These are phyloP conservation scores for Casuarina glauca DNA, from an alignment of 306 rosid species.

Conservation along the genomic window DNA sequence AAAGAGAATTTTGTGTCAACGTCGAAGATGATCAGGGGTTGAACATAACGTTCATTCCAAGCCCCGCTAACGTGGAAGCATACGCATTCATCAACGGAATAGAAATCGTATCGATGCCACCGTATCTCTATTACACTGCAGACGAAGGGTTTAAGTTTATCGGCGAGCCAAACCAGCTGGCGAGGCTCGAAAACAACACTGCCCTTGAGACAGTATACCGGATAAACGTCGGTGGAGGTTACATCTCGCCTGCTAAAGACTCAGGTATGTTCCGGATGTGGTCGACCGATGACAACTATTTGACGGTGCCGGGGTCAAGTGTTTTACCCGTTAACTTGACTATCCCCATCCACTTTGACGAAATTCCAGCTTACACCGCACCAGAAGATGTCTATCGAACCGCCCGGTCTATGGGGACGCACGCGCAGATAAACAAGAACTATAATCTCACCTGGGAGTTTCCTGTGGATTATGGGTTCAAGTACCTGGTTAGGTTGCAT, in stretches of 20 bases:
- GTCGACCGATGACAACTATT: accelerated
- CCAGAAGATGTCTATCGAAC: slow-evolving; percentile 28
- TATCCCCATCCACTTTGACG: background rate
- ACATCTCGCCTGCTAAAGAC: accelerated
- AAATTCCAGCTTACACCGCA: slow-evolving; percentile 31
- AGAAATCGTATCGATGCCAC: background rate
- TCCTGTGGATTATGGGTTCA: slow-evolving; percentile 8
- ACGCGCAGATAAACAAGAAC: background rate
- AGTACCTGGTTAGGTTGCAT: slow-evolving; percentile 33
- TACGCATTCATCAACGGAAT: slow-evolving; percentile 2
- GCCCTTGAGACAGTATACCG: background rate
- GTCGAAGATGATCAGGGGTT: background rate
- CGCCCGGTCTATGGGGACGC: slow-evolving; percentile 22
- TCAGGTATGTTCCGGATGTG: background rate
- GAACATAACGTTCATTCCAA: background rate
- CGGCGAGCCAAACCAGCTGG: background rate
- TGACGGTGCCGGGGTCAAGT: background rate
- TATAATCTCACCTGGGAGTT: slow-evolving; percentile 35
- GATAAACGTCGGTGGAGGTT: background rate
- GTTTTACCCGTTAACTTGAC: accelerated
- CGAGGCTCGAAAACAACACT: accelerated
- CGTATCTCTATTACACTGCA: background rate
- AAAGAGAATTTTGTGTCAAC: background rate
- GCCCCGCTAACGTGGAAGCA: background rate
- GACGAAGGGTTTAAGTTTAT: accelerated